These are phyloP conservation scores for Thielaviopsis populi DNA, from an alignment of 2,329 filamentous ascomycete genomes.

Conservation along the genomic window DNA sequence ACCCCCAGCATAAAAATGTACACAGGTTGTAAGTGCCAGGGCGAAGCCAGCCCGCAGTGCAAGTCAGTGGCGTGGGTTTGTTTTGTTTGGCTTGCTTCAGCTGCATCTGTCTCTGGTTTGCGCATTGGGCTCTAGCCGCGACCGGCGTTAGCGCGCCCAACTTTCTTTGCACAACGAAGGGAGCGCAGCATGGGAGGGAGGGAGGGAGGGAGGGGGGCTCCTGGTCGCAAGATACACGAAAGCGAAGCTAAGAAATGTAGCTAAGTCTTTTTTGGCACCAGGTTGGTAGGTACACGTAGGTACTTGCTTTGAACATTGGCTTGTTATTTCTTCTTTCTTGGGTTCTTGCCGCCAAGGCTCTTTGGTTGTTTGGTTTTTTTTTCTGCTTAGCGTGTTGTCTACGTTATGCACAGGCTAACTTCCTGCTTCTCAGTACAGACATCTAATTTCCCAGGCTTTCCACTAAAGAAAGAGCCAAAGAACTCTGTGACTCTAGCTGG, in stretches of 20 bases:
- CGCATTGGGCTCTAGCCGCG: conserved; percentile 1
- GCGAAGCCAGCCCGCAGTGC: too few relatives aligned
- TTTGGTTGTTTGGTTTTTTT: neutral
- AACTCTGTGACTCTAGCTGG: neutral
- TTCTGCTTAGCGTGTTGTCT: neutral
- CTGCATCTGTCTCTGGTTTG: neutral
- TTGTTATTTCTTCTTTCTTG: neutral
- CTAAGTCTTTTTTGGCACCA: neutral
- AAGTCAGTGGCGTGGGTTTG: neutral
- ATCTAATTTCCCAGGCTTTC: neutral
- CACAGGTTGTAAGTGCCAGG: too few relatives aligned
- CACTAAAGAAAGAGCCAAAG: neutral
- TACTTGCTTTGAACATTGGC: too few relatives aligned
- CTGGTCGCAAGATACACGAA: neutral
- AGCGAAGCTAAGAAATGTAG: neutral
- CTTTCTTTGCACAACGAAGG: neutral
- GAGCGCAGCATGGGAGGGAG: neutral
- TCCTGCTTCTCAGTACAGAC: neutral
- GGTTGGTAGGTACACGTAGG: too few relatives aligned
- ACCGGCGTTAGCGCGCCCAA: neutral
- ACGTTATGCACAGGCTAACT: neutral
- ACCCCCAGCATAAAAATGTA: too few relatives aligned
- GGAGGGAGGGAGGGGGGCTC: too few relatives aligned
- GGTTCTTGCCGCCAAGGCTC: neutral
- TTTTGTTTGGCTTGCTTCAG: neutral